Evolutionary conservation across 2,329 filamentous ascomycete genomes (phyloP).

Genomic region (Pseudopyricularia javanii): DNA sequence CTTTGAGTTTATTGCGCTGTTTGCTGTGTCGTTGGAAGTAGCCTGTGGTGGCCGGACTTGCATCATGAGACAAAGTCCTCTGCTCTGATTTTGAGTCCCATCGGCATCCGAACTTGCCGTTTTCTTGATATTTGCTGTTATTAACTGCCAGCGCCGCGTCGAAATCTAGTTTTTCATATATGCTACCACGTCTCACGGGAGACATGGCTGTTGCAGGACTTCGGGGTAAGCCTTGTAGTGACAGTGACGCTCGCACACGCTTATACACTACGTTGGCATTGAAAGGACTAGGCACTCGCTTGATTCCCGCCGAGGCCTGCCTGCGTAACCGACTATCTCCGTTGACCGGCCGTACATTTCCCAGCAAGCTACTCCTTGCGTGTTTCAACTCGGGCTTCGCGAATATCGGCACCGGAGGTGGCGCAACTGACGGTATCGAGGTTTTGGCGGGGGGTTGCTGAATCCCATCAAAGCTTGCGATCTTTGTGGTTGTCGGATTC

Average conservation of each 20-base stretch:
- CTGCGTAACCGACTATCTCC: background rate
- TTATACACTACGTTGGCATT: conserved; percentile 47
- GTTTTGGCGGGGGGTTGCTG: background rate
- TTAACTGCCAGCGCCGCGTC: conserved; percentile 38
- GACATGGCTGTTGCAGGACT: conserved; percentile 8
- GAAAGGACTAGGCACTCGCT: conserved; percentile 44
- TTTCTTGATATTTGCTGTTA: conserved; percentile 46
- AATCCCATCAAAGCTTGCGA: background rate
- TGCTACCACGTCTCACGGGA: conserved; percentile 25
- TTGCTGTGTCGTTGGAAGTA: conserved; percentile 36
- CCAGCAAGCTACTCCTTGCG: conserved; percentile 39
- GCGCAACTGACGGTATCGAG: background rate
- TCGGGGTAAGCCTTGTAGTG: conserved; percentile 7
- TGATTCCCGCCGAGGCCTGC: conserved; percentile 17
- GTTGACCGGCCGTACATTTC: conserved; percentile 17
- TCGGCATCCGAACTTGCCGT: conserved; percentile 38
- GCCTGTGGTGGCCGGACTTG: conserved; percentile 27
- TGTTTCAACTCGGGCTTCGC: conserved; percentile 48
- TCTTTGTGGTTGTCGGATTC: background rate
- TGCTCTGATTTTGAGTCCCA: conserved; percentile 15
- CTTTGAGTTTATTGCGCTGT: conserved; percentile 22
- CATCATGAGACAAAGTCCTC: conserved; percentile 13
- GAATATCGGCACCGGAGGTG: conserved; percentile 25
- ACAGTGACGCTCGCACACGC: conserved; percentile 36
- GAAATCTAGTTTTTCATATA: conserved; percentile 43